Conservation (phyloP, 441 rosid genomes). For the Syzygium malaccense region DNA sequence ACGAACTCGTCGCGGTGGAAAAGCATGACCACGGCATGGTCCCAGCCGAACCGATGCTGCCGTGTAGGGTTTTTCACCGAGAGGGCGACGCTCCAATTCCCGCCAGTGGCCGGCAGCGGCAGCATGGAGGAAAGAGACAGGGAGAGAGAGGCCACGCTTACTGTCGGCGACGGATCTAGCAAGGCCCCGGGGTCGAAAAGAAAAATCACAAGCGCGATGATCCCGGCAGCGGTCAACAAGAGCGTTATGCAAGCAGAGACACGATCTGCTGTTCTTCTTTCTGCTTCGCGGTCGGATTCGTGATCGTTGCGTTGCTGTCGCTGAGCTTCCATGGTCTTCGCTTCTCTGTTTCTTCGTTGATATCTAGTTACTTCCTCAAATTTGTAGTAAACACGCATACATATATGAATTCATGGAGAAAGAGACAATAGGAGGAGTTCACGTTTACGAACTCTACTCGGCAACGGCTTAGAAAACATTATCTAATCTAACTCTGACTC, state of each 20-base stretch:
- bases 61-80: not conserved
- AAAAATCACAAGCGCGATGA: accelerated
- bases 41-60: not conserved
- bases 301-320: not conserved
- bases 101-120: not conserved
- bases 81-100: not conserved
- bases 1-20: not conserved
- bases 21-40: not conserved
- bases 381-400: not conserved
- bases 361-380: not conserved
- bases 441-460: not conserved
- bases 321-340: not conserved
- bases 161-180: accelerated
- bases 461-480: not conserved
- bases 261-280: not conserved
- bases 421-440: not conserved
- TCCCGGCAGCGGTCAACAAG: not conserved
- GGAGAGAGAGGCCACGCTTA: not conserved
- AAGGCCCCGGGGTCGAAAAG: not conserved
- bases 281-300: not conserved
- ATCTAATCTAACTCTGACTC: not conserved
- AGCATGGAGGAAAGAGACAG: not conserved
- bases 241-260: not conserved
- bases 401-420: not conserved
- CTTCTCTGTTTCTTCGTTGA: not conserved